These are phyloP conservation scores for Plasmodium vivax DNA, from an alignment of 169 alveolate species.

Conservation along the genomic window DNA sequence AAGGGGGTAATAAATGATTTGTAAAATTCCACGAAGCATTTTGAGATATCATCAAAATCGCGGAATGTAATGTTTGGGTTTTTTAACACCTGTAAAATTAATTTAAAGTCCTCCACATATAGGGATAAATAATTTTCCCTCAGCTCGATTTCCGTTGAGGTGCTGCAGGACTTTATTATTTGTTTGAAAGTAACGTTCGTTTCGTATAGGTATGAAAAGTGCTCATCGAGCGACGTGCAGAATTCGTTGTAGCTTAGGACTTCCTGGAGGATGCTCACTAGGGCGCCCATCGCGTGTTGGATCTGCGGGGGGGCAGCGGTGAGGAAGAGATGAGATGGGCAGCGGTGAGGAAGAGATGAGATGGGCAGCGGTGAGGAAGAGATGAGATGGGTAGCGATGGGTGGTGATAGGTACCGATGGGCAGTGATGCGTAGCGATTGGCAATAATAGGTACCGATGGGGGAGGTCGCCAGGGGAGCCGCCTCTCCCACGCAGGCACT, in stretches of 20 bases:
- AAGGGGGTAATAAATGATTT: constrained; percentile 14
- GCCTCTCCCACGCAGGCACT: not conserved
- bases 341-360: not conserved
- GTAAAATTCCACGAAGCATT: constrained; percentile 31
- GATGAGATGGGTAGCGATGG: not conserved
- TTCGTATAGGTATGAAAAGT: constrained; percentile 22
- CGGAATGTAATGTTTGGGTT: not conserved
- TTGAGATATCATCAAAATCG: not conserved
- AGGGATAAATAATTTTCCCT: constrained; percentile 9
- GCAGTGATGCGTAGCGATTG: too few relatives aligned
- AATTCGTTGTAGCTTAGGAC: constrained; percentile 12
- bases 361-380: not conserved
- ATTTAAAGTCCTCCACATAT: not conserved
- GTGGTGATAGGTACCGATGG: too few relatives aligned
- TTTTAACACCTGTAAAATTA: not conserved
- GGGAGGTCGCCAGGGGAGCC: not conserved
- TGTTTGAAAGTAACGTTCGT: not conserved
- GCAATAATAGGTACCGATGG: too few relatives aligned
- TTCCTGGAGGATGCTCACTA: constrained; percentile 22
- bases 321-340: not conserved
- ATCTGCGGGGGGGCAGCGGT: not conserved
- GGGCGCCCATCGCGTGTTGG: constrained; percentile 7
- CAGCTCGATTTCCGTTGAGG: not conserved
- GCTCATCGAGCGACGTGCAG: constrained; percentile 25
- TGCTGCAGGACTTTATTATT: not conserved